A percentile compares a stretch with the other conserved stretches of the same genome.
These are phyloP conservation scores for Myxozyma udenii DNA, from an alignment of 805 yeast species.

Conservation along the genomic window DNA sequence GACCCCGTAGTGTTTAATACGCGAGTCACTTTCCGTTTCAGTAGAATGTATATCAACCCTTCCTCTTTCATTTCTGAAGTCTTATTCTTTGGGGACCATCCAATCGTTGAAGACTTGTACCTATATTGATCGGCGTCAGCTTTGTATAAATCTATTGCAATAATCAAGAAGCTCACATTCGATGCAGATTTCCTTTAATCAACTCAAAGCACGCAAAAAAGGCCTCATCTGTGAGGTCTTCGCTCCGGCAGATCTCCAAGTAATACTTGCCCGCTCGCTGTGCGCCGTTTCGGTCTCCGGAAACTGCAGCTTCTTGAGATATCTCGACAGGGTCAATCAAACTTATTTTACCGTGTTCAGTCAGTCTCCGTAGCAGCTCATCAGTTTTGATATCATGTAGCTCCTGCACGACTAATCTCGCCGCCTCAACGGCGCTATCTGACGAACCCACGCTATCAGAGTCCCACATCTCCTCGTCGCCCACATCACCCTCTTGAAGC, in stretches of 20 bases:
- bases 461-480: too few species aligned
- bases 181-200: constrained; percentile 23
- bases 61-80: constrained; percentile 27
- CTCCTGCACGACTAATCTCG: too few species aligned
- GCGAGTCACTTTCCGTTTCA: too few species aligned
- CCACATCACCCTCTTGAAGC: too few species aligned
- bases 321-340: too few species aligned
- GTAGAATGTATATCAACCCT: constrained; percentile 27
- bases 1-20: too few species aligned
- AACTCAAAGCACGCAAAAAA: constrained; percentile 23
- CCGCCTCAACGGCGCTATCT: too few species aligned
- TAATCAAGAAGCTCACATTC: constrained; percentile 10
- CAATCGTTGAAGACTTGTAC: constrained; percentile 21
- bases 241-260: constrained; percentile 1
- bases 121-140: too few species aligned
- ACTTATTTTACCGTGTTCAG: too few species aligned
- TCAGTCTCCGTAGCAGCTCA: too few species aligned
- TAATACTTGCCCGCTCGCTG: not conserved
- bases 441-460: too few species aligned
- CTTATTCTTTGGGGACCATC: constrained; percentile 27
- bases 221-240: constrained; percentile 12
- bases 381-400: too few species aligned
- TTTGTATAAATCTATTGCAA: not conserved
- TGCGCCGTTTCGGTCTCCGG: not conserved
- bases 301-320: not conserved